Evolutionary conservation across 1,284 basidiomycete genomes (phyloP).

Genomic region (Omphalotus olearius): DNA sequence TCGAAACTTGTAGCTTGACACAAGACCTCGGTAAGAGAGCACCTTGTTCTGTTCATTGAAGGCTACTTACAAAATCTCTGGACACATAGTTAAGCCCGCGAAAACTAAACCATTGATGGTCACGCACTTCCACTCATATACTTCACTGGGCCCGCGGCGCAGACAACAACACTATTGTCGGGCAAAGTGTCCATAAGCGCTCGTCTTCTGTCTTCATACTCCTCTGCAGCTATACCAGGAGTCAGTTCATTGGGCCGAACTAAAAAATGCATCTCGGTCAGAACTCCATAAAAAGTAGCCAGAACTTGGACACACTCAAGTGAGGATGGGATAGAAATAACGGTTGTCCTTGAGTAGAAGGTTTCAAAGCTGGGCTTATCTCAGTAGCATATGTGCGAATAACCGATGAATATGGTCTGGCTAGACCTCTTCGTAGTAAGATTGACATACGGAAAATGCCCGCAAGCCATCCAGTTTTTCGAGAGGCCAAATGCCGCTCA

Average conservation of each 20-base stretch:
- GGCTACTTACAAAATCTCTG: constrained; percentile 46
- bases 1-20: constrained; percentile 85
- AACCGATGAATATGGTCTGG: neutral
- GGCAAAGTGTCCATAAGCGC: constrained; percentile 78
- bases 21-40: neutral
- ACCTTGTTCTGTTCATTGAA: constrained; percentile 26
- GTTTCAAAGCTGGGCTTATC: constrained; percentile 39
- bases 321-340: constrained; percentile 76
- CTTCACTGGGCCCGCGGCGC: constrained; percentile 78
- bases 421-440: neutral
- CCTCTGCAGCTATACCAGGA: constrained; percentile 76
- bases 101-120: constrained; percentile 3
- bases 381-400: constrained; percentile 32
- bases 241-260: constrained; percentile 71
- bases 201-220: constrained; percentile 80
- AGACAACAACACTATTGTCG: constrained; percentile 75
- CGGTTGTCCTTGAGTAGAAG: constrained; percentile 75
- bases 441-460: neutral
- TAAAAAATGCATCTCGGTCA: constrained; percentile 16
- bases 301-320: constrained; percentile 42
- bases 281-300: constrained; percentile 1
- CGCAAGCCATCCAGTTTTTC: too few relatives aligned
- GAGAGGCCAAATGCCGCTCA: neutral
- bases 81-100: constrained; percentile 4
- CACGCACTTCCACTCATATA: constrained; percentile 84